Percentiles rank a stretch among this genome's conserved stretches.
These are phyloP conservation scores for Pythium periplocum DNA, from an alignment of 352 stramenopile species.

Conservation along the genomic window DNA sequence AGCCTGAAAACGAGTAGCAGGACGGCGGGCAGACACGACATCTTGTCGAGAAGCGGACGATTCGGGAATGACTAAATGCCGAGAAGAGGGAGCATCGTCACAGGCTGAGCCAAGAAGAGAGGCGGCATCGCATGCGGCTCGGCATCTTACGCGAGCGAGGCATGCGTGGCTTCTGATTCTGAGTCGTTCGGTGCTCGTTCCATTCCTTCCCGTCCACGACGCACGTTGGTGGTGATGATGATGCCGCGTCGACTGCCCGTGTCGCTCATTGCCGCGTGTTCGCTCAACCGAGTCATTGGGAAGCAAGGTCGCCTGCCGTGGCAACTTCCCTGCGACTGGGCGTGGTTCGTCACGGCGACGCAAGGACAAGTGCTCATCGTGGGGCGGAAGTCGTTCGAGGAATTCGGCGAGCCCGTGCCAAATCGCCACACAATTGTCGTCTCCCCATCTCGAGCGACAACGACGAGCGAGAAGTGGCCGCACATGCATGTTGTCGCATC, in stretches of 20 bases:
- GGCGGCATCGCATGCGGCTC: too few species aligned
- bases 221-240: background rate
- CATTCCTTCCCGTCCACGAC: too few species aligned
- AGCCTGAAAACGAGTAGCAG: background rate
- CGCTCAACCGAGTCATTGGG: constrained; percentile 66
- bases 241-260: constrained; percentile 10
- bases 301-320: constrained; percentile 46
- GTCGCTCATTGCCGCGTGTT: constrained; percentile 65
- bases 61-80: too few species aligned
- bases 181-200: too few species aligned
- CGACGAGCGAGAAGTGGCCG: background rate
- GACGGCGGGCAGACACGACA: background rate
- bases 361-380: constrained; percentile 54
- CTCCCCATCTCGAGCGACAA: constrained; percentile 13
- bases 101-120: too few species aligned
- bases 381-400: constrained; percentile 42
- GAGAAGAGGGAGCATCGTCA: too few species aligned
- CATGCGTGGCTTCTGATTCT: too few species aligned
- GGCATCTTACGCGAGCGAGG: too few species aligned
- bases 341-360: constrained; percentile 59
- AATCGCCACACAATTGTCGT: constrained; percentile 63
- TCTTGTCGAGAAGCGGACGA: background rate
- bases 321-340: constrained; percentile 58
- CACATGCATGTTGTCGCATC: constrained; percentile 23
- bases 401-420: constrained; percentile 32